Base-by-base conservation (phyloP, 768 basidiomycete genomes). In the Rubroboletus satanas region DNA sequence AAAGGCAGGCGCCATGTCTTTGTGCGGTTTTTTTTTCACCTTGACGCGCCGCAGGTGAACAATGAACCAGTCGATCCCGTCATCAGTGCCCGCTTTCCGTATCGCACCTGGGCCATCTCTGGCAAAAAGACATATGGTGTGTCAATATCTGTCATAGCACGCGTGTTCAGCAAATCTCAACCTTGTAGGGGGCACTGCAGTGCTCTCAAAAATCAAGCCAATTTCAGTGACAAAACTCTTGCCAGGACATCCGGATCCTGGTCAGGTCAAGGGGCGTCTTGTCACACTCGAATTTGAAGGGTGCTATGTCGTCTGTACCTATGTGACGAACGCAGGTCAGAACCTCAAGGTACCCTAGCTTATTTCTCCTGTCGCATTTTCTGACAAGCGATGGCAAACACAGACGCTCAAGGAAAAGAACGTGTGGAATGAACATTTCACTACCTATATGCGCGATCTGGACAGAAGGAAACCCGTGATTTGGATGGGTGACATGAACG, bases 401-500 rank as follows among this genome's bases (percentile, higher is more conserved):
- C 65, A 93, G 90, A 90, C 85, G 1, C 71, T 95, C 48, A 80
- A 83, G 31, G 80, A 75, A 45, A 93, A 94, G 69, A 86, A 88
- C 45, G 73, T 76, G 50, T 94, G 93, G 93, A 88, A 91, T 55
- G 65, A 65, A 4, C 85, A 92, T 65, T 93, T 95, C 65, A 83
- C 86, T 50, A 59, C 74, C 3, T 87, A 93, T 64, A 77, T 94
- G 21, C 83, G 83, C 5, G 76, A 82, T 23, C 73, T 94, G 4
- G 89, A 93, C 70, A 79, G 75, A 58, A 82, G 79, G 63, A 95
- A 94, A 62, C 85, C 91, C 3, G 87, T 95, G 10, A 87, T 95
- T 52, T 94, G 93, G 93, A 77, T 80, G 11, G 93, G 93, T 7
- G 93, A 95, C 70, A 64, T 94, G 53, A 95, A 95, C 57, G 89